These are phyloP conservation scores for Crucibulum laeve DNA, from an alignment of 768 basidiomycete species.

Conservation along the genomic window DNA sequence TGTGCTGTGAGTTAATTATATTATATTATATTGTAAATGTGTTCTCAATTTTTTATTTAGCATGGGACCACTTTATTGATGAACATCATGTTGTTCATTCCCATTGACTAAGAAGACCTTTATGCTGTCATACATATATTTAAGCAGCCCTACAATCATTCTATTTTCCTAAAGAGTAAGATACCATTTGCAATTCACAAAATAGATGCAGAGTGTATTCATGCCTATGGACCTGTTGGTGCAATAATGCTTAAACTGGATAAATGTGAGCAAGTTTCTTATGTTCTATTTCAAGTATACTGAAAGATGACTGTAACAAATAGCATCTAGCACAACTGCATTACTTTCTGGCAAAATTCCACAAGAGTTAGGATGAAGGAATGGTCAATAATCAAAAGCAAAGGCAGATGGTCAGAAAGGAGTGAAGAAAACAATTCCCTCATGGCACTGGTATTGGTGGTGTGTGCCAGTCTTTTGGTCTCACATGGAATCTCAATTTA, in stretches of 20 bases:
- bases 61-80: too few species aligned
- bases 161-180: not conserved
- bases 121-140: not conserved
- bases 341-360: not conserved
- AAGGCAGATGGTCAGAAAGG: not conserved
- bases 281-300: not conserved
- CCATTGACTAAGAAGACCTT: not conserved
- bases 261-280: not conserved
- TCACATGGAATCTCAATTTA: not conserved
- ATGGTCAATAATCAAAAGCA: not conserved
- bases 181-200: not conserved
- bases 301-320: not conserved
- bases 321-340: not conserved
- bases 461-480: not conserved
- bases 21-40: too few species aligned
- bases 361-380: not conserved
- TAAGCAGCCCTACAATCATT: not conserved
- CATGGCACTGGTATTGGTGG: not conserved
- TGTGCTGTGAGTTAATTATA: too few species aligned
- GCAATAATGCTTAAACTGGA: not conserved
- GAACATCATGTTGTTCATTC: too few species aligned
- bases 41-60: too few species aligned
- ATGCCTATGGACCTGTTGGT: not conserved
- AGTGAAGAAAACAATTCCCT: not conserved
- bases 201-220: not conserved